Evolutionary conservation across 1,284 basidiomycete genomes (phyloP), one percentile per base, ranked within the genome.

Genomic region (Marasmius fiardii): DNA sequence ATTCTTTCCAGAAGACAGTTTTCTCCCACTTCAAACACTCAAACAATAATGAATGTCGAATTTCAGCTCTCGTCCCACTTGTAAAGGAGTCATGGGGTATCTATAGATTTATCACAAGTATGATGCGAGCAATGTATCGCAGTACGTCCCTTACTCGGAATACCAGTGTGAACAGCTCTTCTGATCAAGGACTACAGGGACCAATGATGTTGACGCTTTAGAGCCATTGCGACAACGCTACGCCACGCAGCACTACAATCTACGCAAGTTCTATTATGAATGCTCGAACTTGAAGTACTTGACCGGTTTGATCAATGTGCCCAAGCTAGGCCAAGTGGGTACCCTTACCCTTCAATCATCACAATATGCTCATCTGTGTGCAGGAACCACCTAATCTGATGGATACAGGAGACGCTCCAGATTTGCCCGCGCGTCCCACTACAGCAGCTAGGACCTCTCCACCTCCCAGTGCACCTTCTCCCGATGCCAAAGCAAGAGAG

Each of bases 11-110:
- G 68, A 94, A 95, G 72, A 88, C 95, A 77, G 88, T 97, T 58
- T 98, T 97, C 68, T 86, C 93, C 8, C 90, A 94, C 71, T 97
- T 98, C 77, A 82, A 88, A 55, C 85, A 90, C 59, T 93, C 93
- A 18, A 79, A 85, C 50, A 97, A 95, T 70, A 98, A 98, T 63
- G 95, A 98, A 73, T 96, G 95, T 71, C 88, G 93, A 34, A 98
- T 98, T 58, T 94, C 94, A 39, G 81, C 95, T 1, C 77, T 98
- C 43, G 95, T 98, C 0, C 95, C 95, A 24, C 81, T 96, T 16
- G 95, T 98, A 55, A 97, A 98, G 74, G 95, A 98, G 74, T 94
- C 91, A 63, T 98, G 95, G 84, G 95, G 95, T 41, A 98, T 98
- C 60, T 98, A 98, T 73, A 83, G 93, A 54, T 98, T 98, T 72